Evolutionary conservation across 331 rosid genomes (phyloP).

Genomic region (Saraca asoca): DNA sequence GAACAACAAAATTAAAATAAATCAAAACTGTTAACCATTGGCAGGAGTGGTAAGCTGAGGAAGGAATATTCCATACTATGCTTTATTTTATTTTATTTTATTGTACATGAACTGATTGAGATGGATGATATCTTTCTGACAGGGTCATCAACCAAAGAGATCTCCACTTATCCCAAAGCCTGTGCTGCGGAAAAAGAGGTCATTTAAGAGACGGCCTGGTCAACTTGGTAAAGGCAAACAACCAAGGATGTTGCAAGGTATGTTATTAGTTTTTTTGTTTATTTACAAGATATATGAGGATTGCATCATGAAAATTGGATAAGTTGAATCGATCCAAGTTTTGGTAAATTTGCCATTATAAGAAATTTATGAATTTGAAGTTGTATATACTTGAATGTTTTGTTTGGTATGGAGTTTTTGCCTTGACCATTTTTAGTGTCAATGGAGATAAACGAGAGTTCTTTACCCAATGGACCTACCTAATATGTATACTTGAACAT

Average conservation of each 20-base stretch:
- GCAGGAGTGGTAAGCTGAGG: neutral
- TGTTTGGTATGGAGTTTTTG: conserved; percentile 7
- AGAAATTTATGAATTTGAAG: conserved; percentile 14
- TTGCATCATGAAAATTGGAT: neutral
- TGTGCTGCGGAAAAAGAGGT: conserved; percentile 67
- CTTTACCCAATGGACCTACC: neutral
- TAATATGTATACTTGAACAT: neutral
- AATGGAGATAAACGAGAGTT: no score
- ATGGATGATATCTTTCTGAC: conserved; percentile 32
- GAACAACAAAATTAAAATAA: no score
- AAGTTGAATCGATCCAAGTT: no score
- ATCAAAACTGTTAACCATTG: no score
- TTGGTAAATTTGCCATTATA: no score
- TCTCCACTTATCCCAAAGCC: conserved; percentile 62
- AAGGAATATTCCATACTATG: no score
- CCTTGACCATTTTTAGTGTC: neutral
- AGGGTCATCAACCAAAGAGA: conserved; percentile 68
- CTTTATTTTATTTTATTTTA: no score
- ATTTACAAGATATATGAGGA: neutral
- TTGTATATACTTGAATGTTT: neutral
- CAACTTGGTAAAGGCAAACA: conserved; percentile 69
- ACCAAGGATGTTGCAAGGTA: conserved; percentile 70
- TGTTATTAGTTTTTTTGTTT: neutral
- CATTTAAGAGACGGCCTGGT: conserved; percentile 77
- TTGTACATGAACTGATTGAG: neutral